phyloP scores from a whole-genome alignment of 805 yeast genomes.

The Nadsonia fulvescens region DNA sequence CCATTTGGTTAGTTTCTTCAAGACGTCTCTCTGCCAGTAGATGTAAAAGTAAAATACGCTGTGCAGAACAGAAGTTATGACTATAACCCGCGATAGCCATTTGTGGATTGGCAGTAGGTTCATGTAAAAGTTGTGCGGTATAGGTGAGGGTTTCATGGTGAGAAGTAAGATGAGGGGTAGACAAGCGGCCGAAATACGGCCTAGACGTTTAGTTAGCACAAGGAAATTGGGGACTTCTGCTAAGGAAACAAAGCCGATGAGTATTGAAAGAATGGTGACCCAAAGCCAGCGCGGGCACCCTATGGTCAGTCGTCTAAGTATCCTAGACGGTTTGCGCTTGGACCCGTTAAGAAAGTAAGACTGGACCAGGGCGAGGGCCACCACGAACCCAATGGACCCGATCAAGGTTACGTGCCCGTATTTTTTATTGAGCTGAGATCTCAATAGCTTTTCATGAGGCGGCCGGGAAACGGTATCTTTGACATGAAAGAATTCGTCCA shows the following conservation, averaged over 20 bases:
- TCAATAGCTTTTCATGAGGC: constrained; percentile 5
- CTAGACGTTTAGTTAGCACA: constrained; percentile 36
- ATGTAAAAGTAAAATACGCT: constrained; percentile 37
- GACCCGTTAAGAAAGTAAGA: constrained; percentile 4
- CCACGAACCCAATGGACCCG: constrained; percentile 5
- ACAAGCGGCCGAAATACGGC: constrained; percentile 57
- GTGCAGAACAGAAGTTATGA: constrained; percentile 48
- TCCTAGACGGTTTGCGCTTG: neutral
- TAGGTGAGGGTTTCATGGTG: constrained; percentile 68
- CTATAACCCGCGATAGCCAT: constrained; percentile 71
- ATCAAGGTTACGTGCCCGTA: constrained; percentile 8
- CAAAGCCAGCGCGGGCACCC: too few relatives aligned
- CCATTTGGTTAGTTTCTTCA: constrained; percentile 25
- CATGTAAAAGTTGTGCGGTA: constrained; percentile 61
- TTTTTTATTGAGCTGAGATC: constrained; percentile 6
- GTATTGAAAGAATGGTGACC: too few relatives aligned
- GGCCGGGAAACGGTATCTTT: constrained; percentile 8
- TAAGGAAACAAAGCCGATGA: too few relatives aligned
- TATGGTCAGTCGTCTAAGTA: too few relatives aligned
- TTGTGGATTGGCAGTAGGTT: constrained; percentile 66
- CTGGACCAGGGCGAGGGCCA: constrained; percentile 5
- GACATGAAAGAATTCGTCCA: neutral
- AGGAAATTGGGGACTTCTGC: too few relatives aligned
- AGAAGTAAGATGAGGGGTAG: constrained; percentile 62
- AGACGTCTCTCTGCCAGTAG: constrained; percentile 20